Evolutionary conservation across 805 yeast species (phyloP).

Genomic region (Metschnikowia henanensis): DNA sequence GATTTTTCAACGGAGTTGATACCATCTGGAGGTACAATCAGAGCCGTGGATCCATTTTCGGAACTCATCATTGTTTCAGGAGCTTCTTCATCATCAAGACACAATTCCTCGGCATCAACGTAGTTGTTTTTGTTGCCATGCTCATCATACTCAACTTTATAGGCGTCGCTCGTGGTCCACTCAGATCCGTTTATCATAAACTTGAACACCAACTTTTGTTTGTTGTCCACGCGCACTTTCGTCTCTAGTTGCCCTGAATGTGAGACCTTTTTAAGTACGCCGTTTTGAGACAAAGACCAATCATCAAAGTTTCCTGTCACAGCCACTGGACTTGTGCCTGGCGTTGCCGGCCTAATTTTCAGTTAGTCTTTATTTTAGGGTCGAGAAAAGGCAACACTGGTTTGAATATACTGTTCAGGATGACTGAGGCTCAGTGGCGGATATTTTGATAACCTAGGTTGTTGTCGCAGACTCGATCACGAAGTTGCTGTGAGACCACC

Average conservation of each 20-base stretch:
- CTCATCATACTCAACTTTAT: conserved; percentile 29
- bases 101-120: conserved; percentile 29
- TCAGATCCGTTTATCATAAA: conserved; percentile 34
- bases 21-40: too few relatives aligned
- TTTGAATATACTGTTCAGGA: too few relatives aligned
- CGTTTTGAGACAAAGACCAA: conserved; percentile 31
- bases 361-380: conserved; percentile 1
- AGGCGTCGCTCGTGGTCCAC: conserved; percentile 31
- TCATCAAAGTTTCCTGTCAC: conserved; percentile 44
- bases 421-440: too few relatives aligned
- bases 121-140: conserved; percentile 38
- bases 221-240: conserved; percentile 20
- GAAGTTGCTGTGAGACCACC: background rate
- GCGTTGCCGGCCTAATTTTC: conserved; percentile 17
- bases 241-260: conserved; percentile 22
- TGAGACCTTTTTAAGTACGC: conserved; percentile 13
- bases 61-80: too few relatives aligned
- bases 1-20: too few relatives aligned
- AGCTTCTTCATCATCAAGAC: conserved; percentile 4
- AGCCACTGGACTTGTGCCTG: conserved; percentile 25
- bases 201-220: conserved; percentile 34
- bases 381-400: background rate
- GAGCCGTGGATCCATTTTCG: too few relatives aligned
- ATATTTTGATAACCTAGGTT: too few relatives aligned
- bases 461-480: background rate